Conservation (phyloP, 169 alveolate species). For the Plasmodium cynomolgi region DNA sequence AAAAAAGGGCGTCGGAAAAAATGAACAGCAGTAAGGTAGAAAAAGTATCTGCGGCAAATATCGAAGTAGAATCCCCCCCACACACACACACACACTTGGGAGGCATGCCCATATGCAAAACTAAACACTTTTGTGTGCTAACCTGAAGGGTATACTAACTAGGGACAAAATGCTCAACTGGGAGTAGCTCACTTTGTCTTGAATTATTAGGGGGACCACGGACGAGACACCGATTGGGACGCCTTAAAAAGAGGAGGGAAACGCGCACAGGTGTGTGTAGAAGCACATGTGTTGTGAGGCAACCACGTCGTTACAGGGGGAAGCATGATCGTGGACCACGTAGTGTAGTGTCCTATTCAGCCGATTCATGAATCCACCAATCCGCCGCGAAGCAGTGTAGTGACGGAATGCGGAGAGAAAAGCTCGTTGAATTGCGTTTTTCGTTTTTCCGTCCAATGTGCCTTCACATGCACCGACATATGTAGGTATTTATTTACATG, state of each 20-base stretch:
- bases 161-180: constrained; percentile 83
- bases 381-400: not conserved
- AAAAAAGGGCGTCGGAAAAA: not conserved
- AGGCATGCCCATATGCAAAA: not conserved
- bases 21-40: not conserved
- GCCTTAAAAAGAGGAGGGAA: constrained; percentile 77
- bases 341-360: not conserved
- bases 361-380: not conserved
- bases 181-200: constrained; percentile 86
- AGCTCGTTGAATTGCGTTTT: not conserved
- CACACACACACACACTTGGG: not conserved
- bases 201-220: constrained; percentile 86
- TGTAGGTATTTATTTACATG: constrained; percentile 3
- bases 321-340: not conserved
- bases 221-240: constrained; percentile 89
- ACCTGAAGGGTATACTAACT: constrained; percentile 85
- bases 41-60: not conserved
- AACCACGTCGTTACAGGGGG: not conserved
- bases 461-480: not conserved
- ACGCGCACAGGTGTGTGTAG: constrained; percentile 3
- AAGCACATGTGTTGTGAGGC: not conserved
- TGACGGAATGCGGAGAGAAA: not conserved
- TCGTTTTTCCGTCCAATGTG: not conserved
- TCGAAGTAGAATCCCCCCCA: not conserved
- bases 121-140: not conserved